These are phyloP conservation scores for Aspergillus pseudotamarii DNA, from an alignment of 2,329 filamentous ascomycete genomes.

Conservation along the genomic window DNA sequence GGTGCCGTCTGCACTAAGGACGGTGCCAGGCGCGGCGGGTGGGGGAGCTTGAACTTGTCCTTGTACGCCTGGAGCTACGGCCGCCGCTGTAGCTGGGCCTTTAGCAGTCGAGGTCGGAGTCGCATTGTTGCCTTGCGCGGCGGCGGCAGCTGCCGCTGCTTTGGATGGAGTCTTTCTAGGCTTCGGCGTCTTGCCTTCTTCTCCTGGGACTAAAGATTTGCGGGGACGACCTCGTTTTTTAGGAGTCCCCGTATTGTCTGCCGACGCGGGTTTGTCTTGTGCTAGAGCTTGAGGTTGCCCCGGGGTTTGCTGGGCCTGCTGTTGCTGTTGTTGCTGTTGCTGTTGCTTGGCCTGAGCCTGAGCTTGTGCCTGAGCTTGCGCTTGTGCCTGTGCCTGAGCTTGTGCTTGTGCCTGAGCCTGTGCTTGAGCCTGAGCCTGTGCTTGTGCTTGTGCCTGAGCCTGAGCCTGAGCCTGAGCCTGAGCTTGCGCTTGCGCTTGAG, in stretches of 20 bases:
- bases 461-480: background rate
- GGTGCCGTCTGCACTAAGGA: constrained; percentile 21
- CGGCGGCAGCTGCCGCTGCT: background rate
- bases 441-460: background rate
- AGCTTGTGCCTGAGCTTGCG: background rate
- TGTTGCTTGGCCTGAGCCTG: background rate
- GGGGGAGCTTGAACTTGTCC: background rate
- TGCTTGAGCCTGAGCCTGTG: background rate
- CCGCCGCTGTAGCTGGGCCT: background rate
- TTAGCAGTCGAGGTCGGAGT: background rate
- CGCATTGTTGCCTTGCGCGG: background rate
- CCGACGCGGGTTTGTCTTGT: constrained; percentile 2
- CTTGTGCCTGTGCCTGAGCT: background rate
- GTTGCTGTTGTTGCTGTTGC: background rate
- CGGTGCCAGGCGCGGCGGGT: constrained; percentile 3
- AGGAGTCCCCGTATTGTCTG: constrained; percentile 17
- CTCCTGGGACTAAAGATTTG: constrained; percentile 24
- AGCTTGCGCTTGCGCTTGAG: background rate
- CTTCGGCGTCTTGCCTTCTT: constrained; percentile 20
- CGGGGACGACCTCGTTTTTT: constrained; percentile 36
- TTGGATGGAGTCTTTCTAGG: constrained; percentile 13
- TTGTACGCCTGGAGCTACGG: background rate
- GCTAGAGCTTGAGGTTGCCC: background rate
- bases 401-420: background rate
- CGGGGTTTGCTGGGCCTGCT: background rate